Base-by-base conservation (phyloP, 495 filamentous ascomycete genomes). In the Thermothielavioides terrestris region DNA sequence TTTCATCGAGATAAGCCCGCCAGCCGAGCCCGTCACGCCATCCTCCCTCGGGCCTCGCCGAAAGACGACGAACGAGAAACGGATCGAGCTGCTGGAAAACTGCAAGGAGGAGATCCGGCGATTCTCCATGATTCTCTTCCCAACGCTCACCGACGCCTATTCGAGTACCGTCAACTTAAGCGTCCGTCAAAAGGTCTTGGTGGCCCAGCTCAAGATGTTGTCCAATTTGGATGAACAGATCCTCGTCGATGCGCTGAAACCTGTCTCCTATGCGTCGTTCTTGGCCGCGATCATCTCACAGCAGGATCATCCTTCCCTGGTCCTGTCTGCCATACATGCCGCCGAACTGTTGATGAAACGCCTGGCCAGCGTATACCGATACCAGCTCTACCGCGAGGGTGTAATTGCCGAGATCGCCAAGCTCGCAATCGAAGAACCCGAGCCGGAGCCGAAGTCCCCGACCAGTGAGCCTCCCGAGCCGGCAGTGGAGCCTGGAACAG, bases 131-230 rank as follows among this genome's bases (percentile, higher is more conserved):
- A 89, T 99, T 42, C 72, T 99, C n/a, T 82, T 99, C 51, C 94
- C 94, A 4, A 99, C 94, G 14, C 72, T 99, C 31, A 97, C 94
- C 15, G 90, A 99, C 60, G 94, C 90, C 2, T 99, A 92, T 61
- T 95, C 92, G 2, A 97, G 92, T 67, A 99, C 94, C 4, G 91
- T 99, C 49, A 99, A 99, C 62, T 72, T 97, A n/a, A 85, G 76
- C 42, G 94, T 99, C 14, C 88, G 94, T n/a, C 88, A 97, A 58
- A 96, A 94, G 70, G 94, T 97, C 15, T 75, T 99, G 35, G 85
- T 81, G 26, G 92, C 94, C 17, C 94, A 99, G 56, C 73, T 97
- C 26, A 96, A 97, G 70, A 97, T 99, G 89, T 78, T 99, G 11
- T 95, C 89, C n/a, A 94, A 95, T 55, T 61, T 97, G 17, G 90